These are phyloP conservation scores for Vaccinium darrowii DNA, from an alignment of 148 eudicot species.

Conservation along the genomic window DNA sequence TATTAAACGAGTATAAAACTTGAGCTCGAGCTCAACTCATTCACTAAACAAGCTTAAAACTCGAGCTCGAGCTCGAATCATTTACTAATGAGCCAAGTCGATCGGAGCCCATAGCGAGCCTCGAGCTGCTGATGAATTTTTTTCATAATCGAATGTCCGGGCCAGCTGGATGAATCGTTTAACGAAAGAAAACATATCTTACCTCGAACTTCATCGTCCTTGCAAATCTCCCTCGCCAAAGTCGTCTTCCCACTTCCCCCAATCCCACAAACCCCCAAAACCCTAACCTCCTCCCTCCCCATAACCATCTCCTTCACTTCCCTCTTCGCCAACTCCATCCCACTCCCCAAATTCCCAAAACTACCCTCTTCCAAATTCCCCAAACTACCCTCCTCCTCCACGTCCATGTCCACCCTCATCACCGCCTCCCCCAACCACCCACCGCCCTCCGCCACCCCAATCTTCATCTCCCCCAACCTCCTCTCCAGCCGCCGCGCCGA, in stretches of 20 bases:
- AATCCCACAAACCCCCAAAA: constrained; percentile 73
- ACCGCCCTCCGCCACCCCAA: constrained; percentile 37
- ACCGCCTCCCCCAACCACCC: constrained; percentile 56
- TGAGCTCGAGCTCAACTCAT: too few relatives aligned
- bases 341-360: constrained; percentile 46
- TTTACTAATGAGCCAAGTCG: too few relatives aligned
- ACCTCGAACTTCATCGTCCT: constrained; percentile 62
- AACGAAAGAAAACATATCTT: constrained; percentile 17
- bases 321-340: constrained; percentile 61
- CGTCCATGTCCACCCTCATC: constrained; percentile 29
- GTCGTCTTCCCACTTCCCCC: constrained; percentile 96
- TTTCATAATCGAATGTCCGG: too few relatives aligned
- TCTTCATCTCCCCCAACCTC: constrained; percentile 53
- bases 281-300: constrained; percentile 33
- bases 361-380: constrained; percentile 32
- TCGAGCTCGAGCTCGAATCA: too few relatives aligned
- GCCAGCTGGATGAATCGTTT: too few relatives aligned
- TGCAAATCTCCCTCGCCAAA: constrained; percentile 61
- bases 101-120: neutral
- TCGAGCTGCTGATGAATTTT: too few relatives aligned
- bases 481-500: constrained; percentile 48
- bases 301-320: constrained; percentile 71
- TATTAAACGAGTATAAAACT: too few relatives aligned
- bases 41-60: too few relatives aligned
- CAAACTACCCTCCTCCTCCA: neutral